Evolutionary conservation across 495 filamentous ascomycete genomes (phyloP).

Genomic region (Usnea hakonensis): DNA sequence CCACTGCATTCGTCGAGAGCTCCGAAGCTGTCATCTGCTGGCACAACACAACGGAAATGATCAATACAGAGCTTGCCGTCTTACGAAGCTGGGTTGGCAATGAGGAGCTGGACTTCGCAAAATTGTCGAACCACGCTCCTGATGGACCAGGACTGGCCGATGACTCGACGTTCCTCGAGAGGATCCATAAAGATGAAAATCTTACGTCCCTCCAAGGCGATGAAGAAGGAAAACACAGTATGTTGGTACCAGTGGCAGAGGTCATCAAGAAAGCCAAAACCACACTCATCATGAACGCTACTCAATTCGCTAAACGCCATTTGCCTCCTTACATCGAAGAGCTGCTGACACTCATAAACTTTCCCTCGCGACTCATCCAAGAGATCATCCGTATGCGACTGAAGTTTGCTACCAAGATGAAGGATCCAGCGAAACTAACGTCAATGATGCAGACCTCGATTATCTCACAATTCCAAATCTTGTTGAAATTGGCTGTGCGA

Average conservation of each 20-base stretch:
- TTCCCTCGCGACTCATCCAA: constrained; percentile 89
- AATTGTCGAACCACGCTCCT: constrained; percentile 47
- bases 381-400: constrained; percentile 92
- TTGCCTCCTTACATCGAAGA: constrained; percentile 96
- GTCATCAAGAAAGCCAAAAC: constrained; percentile 91
- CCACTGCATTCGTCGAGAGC: constrained; percentile 65
- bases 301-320: constrained; percentile 80
- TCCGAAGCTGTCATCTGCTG: constrained; percentile 85
- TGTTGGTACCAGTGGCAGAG: constrained; percentile 71
- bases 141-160: constrained; percentile 64
- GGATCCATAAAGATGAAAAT: constrained; percentile 97
- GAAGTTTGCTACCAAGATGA: constrained; percentile 89
- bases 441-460: constrained; percentile 91
- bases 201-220: constrained; percentile 79
- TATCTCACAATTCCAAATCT: constrained; percentile 90
- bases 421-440: constrained; percentile 77
- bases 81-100: constrained; percentile 95
- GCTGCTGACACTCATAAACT: constrained; percentile 89
- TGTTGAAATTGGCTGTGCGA: constrained; percentile 80
- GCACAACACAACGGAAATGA: constrained; percentile 97
- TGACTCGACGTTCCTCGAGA: constrained; percentile 86
- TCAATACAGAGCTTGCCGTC: constrained; percentile 87
- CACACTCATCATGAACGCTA: constrained; percentile 80
- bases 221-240: constrained; percentile 54
- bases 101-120: constrained; percentile 83